Evolutionary conservation across 2,329 filamentous ascomycete genomes (phyloP), one percentile per base, ranked within the genome.

Genomic region (Sporothrix phasma): DNA sequence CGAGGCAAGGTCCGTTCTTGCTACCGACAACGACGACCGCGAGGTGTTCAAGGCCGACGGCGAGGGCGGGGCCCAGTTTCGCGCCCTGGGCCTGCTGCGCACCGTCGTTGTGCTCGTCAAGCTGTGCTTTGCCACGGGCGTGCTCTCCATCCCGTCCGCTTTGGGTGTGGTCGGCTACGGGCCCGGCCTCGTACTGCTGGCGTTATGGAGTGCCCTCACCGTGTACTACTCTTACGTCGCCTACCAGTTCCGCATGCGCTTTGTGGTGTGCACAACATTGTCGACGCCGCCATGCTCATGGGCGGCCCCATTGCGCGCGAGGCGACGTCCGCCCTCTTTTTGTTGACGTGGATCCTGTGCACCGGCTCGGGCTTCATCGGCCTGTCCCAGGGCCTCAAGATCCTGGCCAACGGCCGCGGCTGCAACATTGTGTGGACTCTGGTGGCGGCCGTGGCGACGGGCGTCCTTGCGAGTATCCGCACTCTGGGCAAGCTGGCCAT

Each of bases 201-300:
- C 88, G 67, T 89, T 93, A 69, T 90, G 90, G 1, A 86, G 90
- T 68, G 88, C 86, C 31, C 93, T 94, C 77, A 94, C 93, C 79
- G 87, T 84, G 69, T 79, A 77, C 67, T 75, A 73, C 62, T 74
- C 75, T 45, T 75, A 77, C 46, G 65, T 77, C 11, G 74, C 76
- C 58, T 76, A 76, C 60, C 73, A 75, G 68, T 77, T 77, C 67
- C 73, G 75, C 39, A 75, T 75, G 66, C 63, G 67, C 3, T 74
- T 76, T 43, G 70, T 73, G 75, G 75, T 1, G 77, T 76, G 49
- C 75, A 77, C 64, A 76, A 73, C 34, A 74, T 74, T 61, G 74
- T 79, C 26, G 82, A 86, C 65, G 86, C 86, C 81, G 82, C 81
- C 1, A 72, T 80, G 29, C 74, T 82, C 0, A 78, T 86, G 0